These are phyloP conservation scores for Nemania diffusa DNA, from an alignment of 2,329 filamentous ascomycete species.

Conservation along the genomic window DNA sequence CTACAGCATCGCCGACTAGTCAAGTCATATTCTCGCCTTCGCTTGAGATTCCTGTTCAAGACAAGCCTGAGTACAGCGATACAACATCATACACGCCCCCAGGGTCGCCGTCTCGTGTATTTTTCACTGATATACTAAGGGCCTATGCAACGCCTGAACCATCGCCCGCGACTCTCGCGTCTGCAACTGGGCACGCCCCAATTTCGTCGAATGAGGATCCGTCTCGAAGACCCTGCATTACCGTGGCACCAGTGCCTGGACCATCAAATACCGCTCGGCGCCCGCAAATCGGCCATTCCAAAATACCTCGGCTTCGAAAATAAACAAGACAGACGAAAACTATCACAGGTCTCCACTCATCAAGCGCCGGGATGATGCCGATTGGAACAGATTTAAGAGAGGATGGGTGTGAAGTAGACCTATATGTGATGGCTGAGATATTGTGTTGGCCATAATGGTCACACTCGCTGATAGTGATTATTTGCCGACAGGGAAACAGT, in stretches of 20 bases:
- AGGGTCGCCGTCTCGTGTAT: not conserved
- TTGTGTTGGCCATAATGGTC: no score
- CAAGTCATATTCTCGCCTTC: not conserved
- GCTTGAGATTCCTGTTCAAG: not conserved
- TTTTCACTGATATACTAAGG: not conserved
- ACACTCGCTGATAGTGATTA: no score
- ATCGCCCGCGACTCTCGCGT: not conserved
- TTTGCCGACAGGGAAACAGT: no score
- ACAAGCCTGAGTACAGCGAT: not conserved
- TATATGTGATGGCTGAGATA: no score
- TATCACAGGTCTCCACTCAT: not conserved
- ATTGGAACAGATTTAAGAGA: not conserved
- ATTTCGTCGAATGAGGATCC: not conserved
- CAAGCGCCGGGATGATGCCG: not conserved
- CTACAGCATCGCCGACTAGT: slow-evolving; percentile 1
- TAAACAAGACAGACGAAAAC: not conserved
- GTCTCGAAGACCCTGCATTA: no score
- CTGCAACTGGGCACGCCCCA: not conserved
- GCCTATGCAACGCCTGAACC: not conserved
- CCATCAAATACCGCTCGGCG: not conserved
- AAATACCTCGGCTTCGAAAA: not conserved
- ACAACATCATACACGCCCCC: not conserved
- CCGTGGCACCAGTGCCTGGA: not conserved
- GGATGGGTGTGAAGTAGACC: not conserved
- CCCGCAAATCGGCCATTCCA: not conserved